phyloP scores from a whole-genome alignment of 768 basidiomycete genomes.

The Cyathus striatus region DNA sequence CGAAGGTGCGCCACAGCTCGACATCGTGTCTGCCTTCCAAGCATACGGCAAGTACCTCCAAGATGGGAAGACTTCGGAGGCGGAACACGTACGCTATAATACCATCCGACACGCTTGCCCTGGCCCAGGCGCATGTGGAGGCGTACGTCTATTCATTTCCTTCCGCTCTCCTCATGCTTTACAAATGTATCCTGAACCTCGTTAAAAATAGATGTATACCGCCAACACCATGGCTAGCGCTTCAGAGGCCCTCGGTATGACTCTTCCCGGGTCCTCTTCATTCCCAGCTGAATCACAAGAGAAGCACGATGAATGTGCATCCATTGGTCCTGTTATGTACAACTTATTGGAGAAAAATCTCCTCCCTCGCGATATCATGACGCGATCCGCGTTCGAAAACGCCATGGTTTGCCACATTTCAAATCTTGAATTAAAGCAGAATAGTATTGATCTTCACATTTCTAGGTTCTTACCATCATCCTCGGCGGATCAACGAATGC shows the following conservation, averaged over 20 bases:
- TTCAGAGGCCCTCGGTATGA: conserved; percentile 93
- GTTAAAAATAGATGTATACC: conserved; percentile 78
- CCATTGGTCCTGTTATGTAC: conserved; percentile 78
- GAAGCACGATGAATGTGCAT: conserved; percentile 80
- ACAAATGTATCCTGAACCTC: conserved; percentile 1
- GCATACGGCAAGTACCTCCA: conserved; percentile 93
- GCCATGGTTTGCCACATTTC: conserved; percentile 67
- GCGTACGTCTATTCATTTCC: too few species aligned
- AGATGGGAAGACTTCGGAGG: conserved; percentile 77
- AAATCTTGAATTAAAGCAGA: conserved; percentile 2
- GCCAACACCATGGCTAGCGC: conserved; percentile 99
- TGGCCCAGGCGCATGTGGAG: conserved; percentile 97
- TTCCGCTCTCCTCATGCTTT: conserved; percentile 2
- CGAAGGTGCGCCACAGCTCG: conserved; percentile 80
- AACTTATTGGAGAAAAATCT: conserved; percentile 89
- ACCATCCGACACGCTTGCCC: conserved; percentile 93
- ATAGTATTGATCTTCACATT: conserved; percentile 1
- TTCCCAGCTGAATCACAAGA: conserved; percentile 92
- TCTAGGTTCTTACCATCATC: conserved; percentile 89
- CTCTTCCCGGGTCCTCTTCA: conserved; percentile 93
- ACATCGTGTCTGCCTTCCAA: conserved; percentile 97
- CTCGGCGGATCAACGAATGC: conserved; percentile 98
- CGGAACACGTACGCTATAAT: conserved; percentile 79
- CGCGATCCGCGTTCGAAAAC: conserved; percentile 92
- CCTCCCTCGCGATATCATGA: conserved; percentile 95